These are phyloP conservation scores for Hyaloperonospora arabidopsidis DNA, from an alignment of 352 stramenopile genomes.

Conservation along the genomic window DNA sequence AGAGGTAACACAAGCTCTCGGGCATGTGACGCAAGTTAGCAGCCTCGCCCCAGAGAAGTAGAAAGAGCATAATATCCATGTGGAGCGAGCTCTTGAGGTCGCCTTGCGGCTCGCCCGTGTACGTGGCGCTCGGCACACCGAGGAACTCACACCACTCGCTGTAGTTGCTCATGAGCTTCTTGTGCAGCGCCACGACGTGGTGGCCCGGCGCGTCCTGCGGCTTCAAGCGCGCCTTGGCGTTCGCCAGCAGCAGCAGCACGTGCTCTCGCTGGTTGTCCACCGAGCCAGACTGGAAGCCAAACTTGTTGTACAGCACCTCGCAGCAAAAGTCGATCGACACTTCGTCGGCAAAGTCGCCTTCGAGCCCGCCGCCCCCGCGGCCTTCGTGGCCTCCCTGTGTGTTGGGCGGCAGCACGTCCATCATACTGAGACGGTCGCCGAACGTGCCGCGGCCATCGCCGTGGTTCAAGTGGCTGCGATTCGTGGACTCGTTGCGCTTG, in stretches of 20 bases:
- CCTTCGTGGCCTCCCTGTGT: slow-evolving; percentile 26
- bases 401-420: slow-evolving; percentile 42
- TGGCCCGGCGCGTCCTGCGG: slow-evolving; percentile 33
- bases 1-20: slow-evolving; percentile 94
- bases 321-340: slow-evolving; percentile 68
- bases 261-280: slow-evolving; percentile 76
- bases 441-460: slow-evolving; percentile 46
- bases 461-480: slow-evolving; percentile 30
- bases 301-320: slow-evolving; percentile 63
- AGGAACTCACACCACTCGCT: slow-evolving; percentile 58
- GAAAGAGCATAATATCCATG: slow-evolving; percentile 92
- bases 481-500: slow-evolving; percentile 57
- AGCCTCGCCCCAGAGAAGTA: slow-evolving; percentile 95
- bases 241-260: slow-evolving; percentile 60
- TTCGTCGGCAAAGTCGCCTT: slow-evolving; percentile 69
- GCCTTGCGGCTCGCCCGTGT: slow-evolving; percentile 32
- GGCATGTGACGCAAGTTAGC: slow-evolving; percentile 94
- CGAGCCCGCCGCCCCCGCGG: slow-evolving; percentile 35
- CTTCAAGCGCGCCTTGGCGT: slow-evolving; percentile 54
- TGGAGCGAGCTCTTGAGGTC: slow-evolving; percentile 54
- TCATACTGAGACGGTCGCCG: slow-evolving; percentile 52
- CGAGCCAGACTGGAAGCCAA: slow-evolving; percentile 62
- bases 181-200: slow-evolving; percentile 49
- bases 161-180: slow-evolving; percentile 64
- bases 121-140: slow-evolving; percentile 26